Percentiles rank a stretch among this genome's conserved stretches.
These are phyloP conservation scores for Margaritispora aquatica DNA, from an alignment of 495 filamentous ascomycete genomes.

Conservation along the genomic window DNA sequence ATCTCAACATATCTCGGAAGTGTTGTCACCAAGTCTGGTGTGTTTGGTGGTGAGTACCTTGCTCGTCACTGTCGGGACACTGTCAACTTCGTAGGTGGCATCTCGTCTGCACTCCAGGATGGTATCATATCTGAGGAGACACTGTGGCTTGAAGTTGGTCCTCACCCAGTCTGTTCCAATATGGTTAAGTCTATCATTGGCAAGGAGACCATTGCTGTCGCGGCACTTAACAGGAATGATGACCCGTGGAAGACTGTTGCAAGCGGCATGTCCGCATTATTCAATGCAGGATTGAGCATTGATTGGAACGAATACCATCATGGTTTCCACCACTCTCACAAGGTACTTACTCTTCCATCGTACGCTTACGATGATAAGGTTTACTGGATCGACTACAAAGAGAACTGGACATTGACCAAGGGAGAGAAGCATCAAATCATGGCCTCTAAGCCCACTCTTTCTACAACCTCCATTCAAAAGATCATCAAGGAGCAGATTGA, in stretches of 20 bases:
- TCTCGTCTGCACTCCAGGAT: slow-evolving; percentile 45
- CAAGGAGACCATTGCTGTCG: slow-evolving; percentile 44
- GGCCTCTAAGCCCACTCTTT: slow-evolving; percentile 40
- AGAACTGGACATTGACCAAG: slow-evolving; percentile 64
- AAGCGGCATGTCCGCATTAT: slow-evolving; percentile 52
- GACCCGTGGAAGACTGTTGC: slow-evolving; percentile 61
- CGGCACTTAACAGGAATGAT: slow-evolving; percentile 45
- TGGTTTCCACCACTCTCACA: slow-evolving; percentile 54
- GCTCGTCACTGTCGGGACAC: slow-evolving; percentile 59
- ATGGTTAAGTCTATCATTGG: slow-evolving; percentile 68
- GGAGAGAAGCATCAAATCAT: slow-evolving; percentile 54
- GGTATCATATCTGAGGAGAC: slow-evolving; percentile 45
- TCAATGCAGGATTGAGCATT: slow-evolving; percentile 60
- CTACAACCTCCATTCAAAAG: slow-evolving; percentile 45
- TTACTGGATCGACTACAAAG: slow-evolving; percentile 74
- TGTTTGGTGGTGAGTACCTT: slow-evolving; percentile 57
- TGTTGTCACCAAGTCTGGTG: slow-evolving; percentile 46
- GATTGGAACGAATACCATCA: slow-evolving; percentile 75
- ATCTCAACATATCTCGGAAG: slow-evolving; percentile 63
- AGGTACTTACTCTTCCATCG: slow-evolving; percentile 60
- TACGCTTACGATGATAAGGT: slow-evolving; percentile 77
- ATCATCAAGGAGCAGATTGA: slow-evolving; percentile 52
- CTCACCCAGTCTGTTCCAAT: slow-evolving; percentile 59
- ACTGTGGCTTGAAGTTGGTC: slow-evolving; percentile 61
- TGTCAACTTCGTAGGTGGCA: slow-evolving; percentile 66